Base-by-base conservation (phyloP, 1,139 yeast genomes). In the Spathaspora sp. region DNA sequence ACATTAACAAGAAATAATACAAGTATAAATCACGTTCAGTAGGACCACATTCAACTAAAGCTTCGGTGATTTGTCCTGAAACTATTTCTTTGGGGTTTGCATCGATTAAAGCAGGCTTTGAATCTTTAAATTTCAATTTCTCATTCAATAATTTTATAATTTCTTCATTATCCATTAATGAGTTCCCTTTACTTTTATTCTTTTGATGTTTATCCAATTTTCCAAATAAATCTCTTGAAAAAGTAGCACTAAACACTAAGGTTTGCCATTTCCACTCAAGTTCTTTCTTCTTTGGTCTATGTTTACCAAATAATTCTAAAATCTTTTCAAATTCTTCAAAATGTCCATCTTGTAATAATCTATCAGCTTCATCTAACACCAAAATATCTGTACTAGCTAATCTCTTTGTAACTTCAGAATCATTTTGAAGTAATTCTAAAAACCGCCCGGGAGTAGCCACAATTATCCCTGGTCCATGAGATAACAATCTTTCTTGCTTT, bases 381-480 rank as follows among this genome's bases (percentile, higher is more conserved):
- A 93, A 61, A 5, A 83, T 76, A 47, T 88, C 89, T 9, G 89
- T 75, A 23, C 80, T 70, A 13, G 86, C 78, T 53, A 90, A 71
- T 57, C 83, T 73, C 23, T 72, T 68, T 7, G 83, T 74, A 34
- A 83, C 55, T 1, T 74, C 78, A 26, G 72, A 72, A 49, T 82
- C 81, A 52, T 82, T 82, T 61, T 86, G 88, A 38, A 93, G 58
- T 31, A 93, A 65, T 61, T 95, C 99, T 47, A 90, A 74, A 61
- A 89, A 82, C 53, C 99, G 81, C 38, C 99, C 99, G 0, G 99
- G 99, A 0, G 99, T 95, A 1, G 97, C 98, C 29, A 95, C 95
- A 18, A 95, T 70, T 23, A 93, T 79, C 4, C 86, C 90, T 1
- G 98, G 95, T 7, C 86, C 84, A 57, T 82, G 80, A 10, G 76